Conservation (phyloP, 2,329 filamentous ascomycete genomes). For the Ceratocystis diversiconidia region DNA sequence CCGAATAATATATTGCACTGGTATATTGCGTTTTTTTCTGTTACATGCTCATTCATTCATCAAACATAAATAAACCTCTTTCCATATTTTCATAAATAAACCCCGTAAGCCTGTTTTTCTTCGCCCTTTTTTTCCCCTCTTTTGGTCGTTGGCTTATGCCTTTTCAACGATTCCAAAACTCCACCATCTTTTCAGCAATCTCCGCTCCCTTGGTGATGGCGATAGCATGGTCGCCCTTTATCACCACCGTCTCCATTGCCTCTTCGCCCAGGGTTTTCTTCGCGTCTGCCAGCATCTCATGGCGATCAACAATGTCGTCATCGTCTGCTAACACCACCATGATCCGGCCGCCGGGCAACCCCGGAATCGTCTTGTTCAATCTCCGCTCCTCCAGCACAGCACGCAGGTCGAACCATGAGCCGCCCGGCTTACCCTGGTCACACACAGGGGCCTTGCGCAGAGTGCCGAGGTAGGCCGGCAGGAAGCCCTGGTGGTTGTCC, state of each 20-base stretch:
- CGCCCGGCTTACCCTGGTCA: conserved; percentile 36
- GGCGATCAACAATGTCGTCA: conserved; percentile 52
- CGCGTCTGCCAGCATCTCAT: conserved; percentile 50
- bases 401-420: conserved; percentile 46
- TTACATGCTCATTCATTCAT: conserved; percentile 16
- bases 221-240: conserved; percentile 56
- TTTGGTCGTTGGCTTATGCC: not conserved
- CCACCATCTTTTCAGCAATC: conserved; percentile 32
- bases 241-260: conserved; percentile 37
- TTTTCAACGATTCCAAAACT: conserved; percentile 10
- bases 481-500: conserved; percentile 49
- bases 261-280: conserved; percentile 42
- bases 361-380: conserved; percentile 20
- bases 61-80: conserved; percentile 1
- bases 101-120: not conserved
- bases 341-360: conserved; percentile 36
- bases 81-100: not conserved
- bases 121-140: not conserved
- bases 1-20: conserved; percentile 2
- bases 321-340: conserved; percentile 50
- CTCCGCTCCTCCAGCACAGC: conserved; percentile 32
- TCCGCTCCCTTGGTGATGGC: conserved; percentile 47
- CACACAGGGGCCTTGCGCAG: conserved; percentile 58
- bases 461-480: conserved; percentile 55
- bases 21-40: conserved; percentile 6